Evolutionary conservation across 139 green algal species (phyloP).

Genomic region (Chlorokybus atmophyticus): DNA sequence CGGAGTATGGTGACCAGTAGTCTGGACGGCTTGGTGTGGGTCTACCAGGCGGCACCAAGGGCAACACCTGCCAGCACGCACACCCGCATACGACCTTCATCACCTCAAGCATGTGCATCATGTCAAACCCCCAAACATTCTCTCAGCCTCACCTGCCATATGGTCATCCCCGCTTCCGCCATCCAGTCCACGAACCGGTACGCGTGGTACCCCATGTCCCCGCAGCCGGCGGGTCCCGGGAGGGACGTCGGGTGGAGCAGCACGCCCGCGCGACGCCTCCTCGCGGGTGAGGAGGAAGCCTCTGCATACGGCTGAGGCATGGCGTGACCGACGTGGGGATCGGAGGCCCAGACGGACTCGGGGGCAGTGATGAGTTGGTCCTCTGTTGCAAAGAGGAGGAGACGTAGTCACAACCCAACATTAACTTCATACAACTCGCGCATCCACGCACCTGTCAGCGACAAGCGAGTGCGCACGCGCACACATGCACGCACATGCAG

Average conservation of each 20-base stretch:
- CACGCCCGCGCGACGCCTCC: neutral
- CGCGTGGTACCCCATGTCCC: constrained; percentile 64
- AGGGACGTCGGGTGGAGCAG: constrained; percentile 47
- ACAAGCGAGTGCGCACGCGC: neutral
- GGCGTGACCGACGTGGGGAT: too few species aligned
- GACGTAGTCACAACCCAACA: too few species aligned
- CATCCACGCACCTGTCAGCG: neutral
- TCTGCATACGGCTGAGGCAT: neutral
- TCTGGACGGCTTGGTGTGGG: constrained; percentile 5
- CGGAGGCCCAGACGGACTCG: too few species aligned
- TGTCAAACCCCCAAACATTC: constrained; percentile 3
- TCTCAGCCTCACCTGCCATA: constrained; percentile 39
- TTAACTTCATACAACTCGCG: too few species aligned
- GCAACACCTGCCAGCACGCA: constrained; percentile 61
- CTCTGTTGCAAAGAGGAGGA: too few species aligned
- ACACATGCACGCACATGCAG: neutral
- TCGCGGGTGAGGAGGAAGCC: too few species aligned
- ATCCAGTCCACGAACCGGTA: constrained; percentile 77
- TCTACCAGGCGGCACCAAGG: constrained; percentile 75
- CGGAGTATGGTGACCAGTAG: constrained; percentile 88
- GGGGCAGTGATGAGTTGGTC: too few species aligned
- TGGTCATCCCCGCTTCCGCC: constrained; percentile 40
- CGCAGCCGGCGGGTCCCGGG: constrained; percentile 65
- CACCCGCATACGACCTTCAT: too few species aligned
- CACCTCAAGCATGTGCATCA: too few species aligned